These are phyloP conservation scores for Erythrobasidium hasegawianum DNA, from an alignment of 1,284 basidiomycete species.

Conservation along the genomic window DNA sequence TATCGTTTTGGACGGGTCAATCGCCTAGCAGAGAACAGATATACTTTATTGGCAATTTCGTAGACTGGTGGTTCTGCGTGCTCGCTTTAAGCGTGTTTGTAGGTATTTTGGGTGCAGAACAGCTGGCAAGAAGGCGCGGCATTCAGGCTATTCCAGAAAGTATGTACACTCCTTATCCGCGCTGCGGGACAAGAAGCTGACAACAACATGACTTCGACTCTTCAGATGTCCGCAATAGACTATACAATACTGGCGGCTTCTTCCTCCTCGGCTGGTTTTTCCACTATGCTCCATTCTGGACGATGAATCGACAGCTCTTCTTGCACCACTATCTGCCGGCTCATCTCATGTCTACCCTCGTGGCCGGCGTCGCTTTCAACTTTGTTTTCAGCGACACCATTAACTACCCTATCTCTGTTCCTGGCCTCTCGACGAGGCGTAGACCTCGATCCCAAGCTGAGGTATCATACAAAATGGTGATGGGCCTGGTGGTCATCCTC, in stretches of 20 bases:
- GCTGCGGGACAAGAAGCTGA: not conserved
- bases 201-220: slow-evolving; percentile 2
- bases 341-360: slow-evolving; percentile 75
- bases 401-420: slow-evolving; percentile 79
- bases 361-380: slow-evolving; percentile 85
- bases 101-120: slow-evolving; percentile 83
- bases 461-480: slow-evolving; percentile 63
- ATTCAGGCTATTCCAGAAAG: slow-evolving; percentile 79
- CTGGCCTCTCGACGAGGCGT: slow-evolving; percentile 57
- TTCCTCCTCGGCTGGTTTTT: slow-evolving; percentile 91
- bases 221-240: slow-evolving; percentile 76
- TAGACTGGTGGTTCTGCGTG: slow-evolving; percentile 92
- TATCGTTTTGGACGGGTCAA: slow-evolving; percentile 95
- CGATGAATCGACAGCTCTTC: slow-evolving; percentile 95
- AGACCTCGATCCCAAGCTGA: slow-evolving; percentile 66
- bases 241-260: slow-evolving; percentile 93
- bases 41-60: slow-evolving; percentile 89
- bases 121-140: slow-evolving; percentile 78
- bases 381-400: slow-evolving; percentile 81
- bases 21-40: slow-evolving; percentile 81
- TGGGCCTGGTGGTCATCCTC: slow-evolving; percentile 51
- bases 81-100: slow-evolving; percentile 79
- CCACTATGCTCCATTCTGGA: slow-evolving; percentile 96
- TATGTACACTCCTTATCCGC: slow-evolving; percentile 54
- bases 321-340: slow-evolving; percentile 93